Base-by-base conservation (phyloP, 306 rosid genomes). In the Trifolium subterraneum region DNA sequence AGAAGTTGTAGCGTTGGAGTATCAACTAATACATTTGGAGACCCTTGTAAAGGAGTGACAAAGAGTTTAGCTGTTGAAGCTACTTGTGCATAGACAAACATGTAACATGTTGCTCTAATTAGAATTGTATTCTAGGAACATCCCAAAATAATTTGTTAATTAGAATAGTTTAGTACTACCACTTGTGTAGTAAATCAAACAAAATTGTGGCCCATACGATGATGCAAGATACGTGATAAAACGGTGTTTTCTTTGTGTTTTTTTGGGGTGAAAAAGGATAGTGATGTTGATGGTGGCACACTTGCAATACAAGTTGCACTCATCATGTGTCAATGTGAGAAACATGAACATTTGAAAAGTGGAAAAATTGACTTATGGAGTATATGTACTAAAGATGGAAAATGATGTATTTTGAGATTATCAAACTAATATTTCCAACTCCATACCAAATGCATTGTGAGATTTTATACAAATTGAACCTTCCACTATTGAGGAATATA, bases 41-140 rank as follows among this genome's bases (percentile, higher is more conserved):
- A 95, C 73, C 98, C 98, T 5, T 95, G 97, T 72, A 39, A 19
- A 72, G 96, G 93, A 76, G 80, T 77, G 25, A 20, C 88, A 33
- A 95, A 95, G 87, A 92, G 99, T 87, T 86, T 95, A 86, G 99
- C 97, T 10, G 97, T 95, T 48, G 99, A 92, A 85, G 99, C 93
- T 69, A 79, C 85, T 27, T 95, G 99, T 81, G 74, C 87, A 51
- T 84, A 81, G 78, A 68, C 11, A 77, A 45, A 44, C 44, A 77
- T 52, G 33, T 29, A 22, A 68, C 27, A 66, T 68, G 82, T 41
- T 38, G 45, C 59, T 50, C 82, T 35, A 55, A 20, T 48, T 63
- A 64, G 56, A 72, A 47, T 45, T 65, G 74, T 22, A 71, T 42
- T 59, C 23, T 31, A 58, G 80, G 52, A 65, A 68, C 39, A 76